phyloP scores from a whole-genome alignment of 139 green algal species.

The Volvox africanus region DNA sequence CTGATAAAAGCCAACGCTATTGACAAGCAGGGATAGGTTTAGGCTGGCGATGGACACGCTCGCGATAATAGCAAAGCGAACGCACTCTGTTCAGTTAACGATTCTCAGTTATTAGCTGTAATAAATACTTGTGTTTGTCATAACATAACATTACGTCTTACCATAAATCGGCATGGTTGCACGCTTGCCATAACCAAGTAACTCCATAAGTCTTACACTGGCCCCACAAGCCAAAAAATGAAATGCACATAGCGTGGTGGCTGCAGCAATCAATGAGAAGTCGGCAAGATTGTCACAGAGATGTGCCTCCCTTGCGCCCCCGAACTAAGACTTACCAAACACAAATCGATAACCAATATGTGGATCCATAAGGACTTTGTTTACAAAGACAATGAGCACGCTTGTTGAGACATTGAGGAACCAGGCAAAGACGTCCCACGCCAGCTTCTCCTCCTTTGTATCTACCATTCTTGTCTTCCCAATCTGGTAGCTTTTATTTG shows the following conservation, averaged over 20 bases:
- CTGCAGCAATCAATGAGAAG: conserved; percentile 49
- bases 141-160: neutral
- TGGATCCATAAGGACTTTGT: conserved; percentile 76
- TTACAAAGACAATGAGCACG: conserved; percentile 77
- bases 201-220: conserved; percentile 51
- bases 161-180: conserved; percentile 51
- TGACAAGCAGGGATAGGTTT: conserved; percentile 75
- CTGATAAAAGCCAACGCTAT: conserved; percentile 81
- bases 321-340: conserved; percentile 59
- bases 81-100: conserved; percentile 53
- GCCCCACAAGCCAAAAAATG: conserved; percentile 68
- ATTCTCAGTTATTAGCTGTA: neutral
- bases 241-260: conserved; percentile 71
- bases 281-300: neutral
- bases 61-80: conserved; percentile 70
- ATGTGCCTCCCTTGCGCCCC: too few relatives aligned
- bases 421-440: conserved; percentile 35
- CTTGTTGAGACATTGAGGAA: conserved; percentile 43
- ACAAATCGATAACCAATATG: conserved; percentile 72
- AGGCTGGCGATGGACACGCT: conserved; percentile 70
- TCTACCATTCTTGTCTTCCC: neutral
- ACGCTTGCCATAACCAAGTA: conserved; percentile 50
- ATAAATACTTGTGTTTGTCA: neutral
- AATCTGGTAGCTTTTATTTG: neutral
- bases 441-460: conserved; percentile 23